These are phyloP conservation scores for Lathyrus sativus DNA, from an alignment of 306 rosid species.

Conservation along the genomic window DNA sequence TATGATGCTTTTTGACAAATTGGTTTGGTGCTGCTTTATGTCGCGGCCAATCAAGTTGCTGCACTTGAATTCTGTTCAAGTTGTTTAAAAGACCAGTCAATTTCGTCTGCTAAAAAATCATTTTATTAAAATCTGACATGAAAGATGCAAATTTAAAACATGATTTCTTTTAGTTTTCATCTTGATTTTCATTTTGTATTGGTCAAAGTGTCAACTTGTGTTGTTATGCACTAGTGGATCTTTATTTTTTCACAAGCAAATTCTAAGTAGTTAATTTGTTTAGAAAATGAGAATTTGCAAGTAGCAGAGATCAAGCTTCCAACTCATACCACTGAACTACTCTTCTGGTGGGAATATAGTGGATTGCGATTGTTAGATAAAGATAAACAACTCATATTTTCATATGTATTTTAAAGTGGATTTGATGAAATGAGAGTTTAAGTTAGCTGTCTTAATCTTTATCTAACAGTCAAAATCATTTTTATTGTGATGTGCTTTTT, in stretches of 20 bases:
- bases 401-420: not conserved
- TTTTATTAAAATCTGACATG: not conserved
- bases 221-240: not conserved
- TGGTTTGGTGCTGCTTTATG: conserved; percentile 38
- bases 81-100: conserved; percentile 13
- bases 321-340: not conserved
- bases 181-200: conserved; percentile 7
- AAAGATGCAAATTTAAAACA: conserved; percentile 13
- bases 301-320: not conserved
- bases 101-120: not conserved
- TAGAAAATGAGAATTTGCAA: not conserved
- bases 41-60: conserved; percentile 37
- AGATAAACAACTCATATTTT: not conserved
- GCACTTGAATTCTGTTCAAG: conserved; percentile 33
- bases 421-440: not conserved
- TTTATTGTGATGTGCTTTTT: not conserved
- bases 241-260: not conserved
- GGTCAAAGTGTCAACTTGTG: conserved; percentile 21
- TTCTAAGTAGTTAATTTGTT: not conserved
- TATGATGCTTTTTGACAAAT: conserved; percentile 30
- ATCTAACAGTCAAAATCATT: not conserved
- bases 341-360: not conserved
- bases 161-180: not conserved
- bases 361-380: not conserved
- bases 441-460: conserved; percentile 6